Base-by-base conservation (phyloP, 1,284 basidiomycete genomes). In the Ceratobasidium sp. region DNA sequence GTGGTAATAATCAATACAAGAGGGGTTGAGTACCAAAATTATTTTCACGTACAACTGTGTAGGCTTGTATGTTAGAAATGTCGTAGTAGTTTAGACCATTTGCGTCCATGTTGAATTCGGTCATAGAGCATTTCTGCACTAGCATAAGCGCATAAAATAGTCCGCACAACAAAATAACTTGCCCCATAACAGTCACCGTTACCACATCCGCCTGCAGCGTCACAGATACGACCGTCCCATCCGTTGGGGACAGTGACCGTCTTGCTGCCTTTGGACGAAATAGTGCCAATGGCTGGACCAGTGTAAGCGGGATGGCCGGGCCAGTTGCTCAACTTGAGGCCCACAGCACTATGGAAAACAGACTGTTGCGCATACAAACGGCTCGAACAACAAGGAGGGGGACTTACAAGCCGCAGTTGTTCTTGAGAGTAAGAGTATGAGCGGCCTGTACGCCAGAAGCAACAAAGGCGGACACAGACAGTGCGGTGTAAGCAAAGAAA, bases 31-130 rank as follows among this genome's bases (percentile, higher is more conserved):
- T 18, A 10, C 1, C 16, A 12, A 8, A 55, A 4, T 30, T 23
- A 3, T n/a, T 34, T 3, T n/a, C 18, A 67, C 64, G 34, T 43
- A 67, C 64, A 30, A 73, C 62, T 26, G 72, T 73, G 46, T 58
- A 73, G 10, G 41, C 50, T 34, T 59, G 53, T 39, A 73, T 73
- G 55, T 73, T 73, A 5, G 72, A 73, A 52, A 73, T 73, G 21
- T 73, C 72, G 23, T 73, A 67, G 18, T 50, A 73, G 34, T 64
- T 67, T 18, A 67, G 41, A 10, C 62, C 72, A 18, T 55, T 55
- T n/a, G 41, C 28, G 62, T 67, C 59, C 72, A 73, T 73, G 32
- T 73, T 67, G 34, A 67, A 67, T 52, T 67, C 64, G 50, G 52
- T 30, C 64, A 67, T 67, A 1, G 64, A 67, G 60, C 60, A 62